Conservation (phyloP, 2,329 filamentous ascomycete genomes). For the Penicillium nordicum region DNA sequence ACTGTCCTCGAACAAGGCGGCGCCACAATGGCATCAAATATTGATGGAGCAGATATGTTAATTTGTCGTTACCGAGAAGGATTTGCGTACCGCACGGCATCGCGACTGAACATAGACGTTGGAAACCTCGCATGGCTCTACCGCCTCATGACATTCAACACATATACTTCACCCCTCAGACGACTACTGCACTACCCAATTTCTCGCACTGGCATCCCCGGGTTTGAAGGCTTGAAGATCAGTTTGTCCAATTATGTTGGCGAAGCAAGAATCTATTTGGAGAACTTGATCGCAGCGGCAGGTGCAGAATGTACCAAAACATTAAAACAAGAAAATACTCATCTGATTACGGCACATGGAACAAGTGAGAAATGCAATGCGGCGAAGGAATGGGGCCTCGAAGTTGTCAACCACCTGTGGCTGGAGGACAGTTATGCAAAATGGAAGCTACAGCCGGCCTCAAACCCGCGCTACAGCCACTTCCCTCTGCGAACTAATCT, state of each 20-base stretch:
- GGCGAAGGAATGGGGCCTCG: slow-evolving; percentile 85
- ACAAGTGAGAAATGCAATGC: slow-evolving; percentile 91
- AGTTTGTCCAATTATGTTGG: slow-evolving; percentile 96
- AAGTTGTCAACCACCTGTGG: slow-evolving; percentile 93
- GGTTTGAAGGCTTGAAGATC: slow-evolving; percentile 72
- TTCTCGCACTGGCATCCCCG: slow-evolving; percentile 70
- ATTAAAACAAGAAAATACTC: slow-evolving; percentile 92
- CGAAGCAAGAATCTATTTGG: slow-evolving; percentile 86
- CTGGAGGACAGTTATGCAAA: slow-evolving; percentile 95
- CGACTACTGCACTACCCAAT: slow-evolving; percentile 88
- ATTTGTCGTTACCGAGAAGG: slow-evolving; percentile 86
- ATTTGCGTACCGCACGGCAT: slow-evolving; percentile 70
- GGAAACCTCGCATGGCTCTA: slow-evolving; percentile 94
- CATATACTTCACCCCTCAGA: slow-evolving; percentile 80
- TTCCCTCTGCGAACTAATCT: slow-evolving; percentile 89
- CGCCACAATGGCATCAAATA: slow-evolving; percentile 62
- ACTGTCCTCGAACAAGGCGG: slow-evolving; percentile 69
- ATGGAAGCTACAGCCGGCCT: slow-evolving; percentile 70
- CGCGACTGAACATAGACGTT: slow-evolving; percentile 74
- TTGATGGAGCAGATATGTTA: slow-evolving; percentile 74
- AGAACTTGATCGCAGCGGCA: slow-evolving; percentile 80
- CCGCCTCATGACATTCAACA: slow-evolving; percentile 80
- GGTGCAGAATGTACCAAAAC: slow-evolving; percentile 92
- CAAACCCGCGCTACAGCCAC: slow-evolving; percentile 72
- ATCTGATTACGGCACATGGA: slow-evolving; percentile 86